Evolutionary conservation across 768 basidiomycete genomes (phyloP), one percentile per base, ranked within the genome.

Genomic region (Phanerochaete carnosa): DNA sequence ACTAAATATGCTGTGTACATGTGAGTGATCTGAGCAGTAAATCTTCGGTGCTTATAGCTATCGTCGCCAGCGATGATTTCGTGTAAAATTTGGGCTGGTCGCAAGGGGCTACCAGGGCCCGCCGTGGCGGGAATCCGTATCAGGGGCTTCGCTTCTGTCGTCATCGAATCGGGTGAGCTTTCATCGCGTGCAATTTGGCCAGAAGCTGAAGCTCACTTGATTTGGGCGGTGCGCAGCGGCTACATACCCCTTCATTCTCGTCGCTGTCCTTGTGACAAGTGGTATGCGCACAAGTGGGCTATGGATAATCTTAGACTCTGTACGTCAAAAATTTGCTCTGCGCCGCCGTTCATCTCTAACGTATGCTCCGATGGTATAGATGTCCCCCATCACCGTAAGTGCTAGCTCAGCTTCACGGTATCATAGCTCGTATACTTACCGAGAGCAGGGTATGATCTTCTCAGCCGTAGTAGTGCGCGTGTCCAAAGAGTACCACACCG

Each of bases 391-490:
- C n/a, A n/a, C n/a, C n/a, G n/a, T n/a, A n/a, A n/a, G n/a, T n/a
- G 49, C 23, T 30, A 16, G 2, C 30, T 15, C 2, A 2, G 26
- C 50, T 9, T 19, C n/a, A n/a, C n/a, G n/a, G 26, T 32, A 5
- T 19, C 26, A 52, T 16, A 6, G 25, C 50, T 3, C n/a, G 56
- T n/a, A n/a, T n/a, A n/a, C n/a, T n/a, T n/a, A n/a, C n/a, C n/a
- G n/a, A n/a, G 23, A 45, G 9, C 32, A 58, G 49, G 61, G 61
- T 23, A n/a, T n/a, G n/a, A n/a, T n/a, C n/a, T n/a, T n/a, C n/a
- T n/a, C n/a, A n/a, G n/a, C n/a, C n/a, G n/a, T 71, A 6, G 68
- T 71, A 45, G 63, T 69, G 28, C 70, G 68, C 26, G 62, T 68
- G 5, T 62, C 61, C 2, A 37, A 26, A 4, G 55, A 61, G 25